A percentile compares a stretch with the other conserved stretches of the same genome.
phyloP scores from a whole-genome alignment of 805 yeast species.

The Nakazawaea wickerhamii region DNA sequence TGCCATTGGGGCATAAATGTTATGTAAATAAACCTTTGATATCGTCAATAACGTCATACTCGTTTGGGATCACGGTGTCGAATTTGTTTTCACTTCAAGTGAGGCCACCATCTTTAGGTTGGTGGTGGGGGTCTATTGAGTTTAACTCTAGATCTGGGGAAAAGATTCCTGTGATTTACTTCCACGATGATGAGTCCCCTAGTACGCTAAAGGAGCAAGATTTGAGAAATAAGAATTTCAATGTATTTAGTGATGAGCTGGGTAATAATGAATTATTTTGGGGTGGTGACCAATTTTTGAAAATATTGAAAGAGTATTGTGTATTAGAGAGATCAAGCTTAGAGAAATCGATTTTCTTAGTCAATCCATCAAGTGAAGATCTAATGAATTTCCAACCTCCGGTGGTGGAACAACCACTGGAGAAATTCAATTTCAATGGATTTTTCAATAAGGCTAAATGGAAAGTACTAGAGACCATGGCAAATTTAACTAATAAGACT shows the following conservation, averaged over 20 bases:
- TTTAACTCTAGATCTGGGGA: slow-evolving; percentile 63
- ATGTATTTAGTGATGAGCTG: slow-evolving; percentile 58
- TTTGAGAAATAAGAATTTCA: slow-evolving; percentile 57
- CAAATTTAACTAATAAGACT: slow-evolving; percentile 65
- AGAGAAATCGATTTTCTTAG: slow-evolving; percentile 66
- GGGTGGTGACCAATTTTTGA: slow-evolving; percentile 85
- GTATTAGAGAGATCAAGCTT: slow-evolving; percentile 63
- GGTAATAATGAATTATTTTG: slow-evolving; percentile 57
- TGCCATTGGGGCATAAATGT: background rate
- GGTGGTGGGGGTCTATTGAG: slow-evolving; percentile 89
- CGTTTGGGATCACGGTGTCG: slow-evolving; percentile 58
- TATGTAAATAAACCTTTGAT: slow-evolving; percentile 47
- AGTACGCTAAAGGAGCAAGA: slow-evolving; percentile 63
- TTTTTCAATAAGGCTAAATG: slow-evolving; percentile 70
- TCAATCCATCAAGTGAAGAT: slow-evolving; percentile 74
- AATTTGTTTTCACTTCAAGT: slow-evolving; percentile 75
- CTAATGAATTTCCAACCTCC: slow-evolving; percentile 51
- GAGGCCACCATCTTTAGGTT: slow-evolving; percentile 76
- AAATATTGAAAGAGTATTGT: slow-evolving; percentile 46
- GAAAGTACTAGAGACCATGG: slow-evolving; percentile 80
- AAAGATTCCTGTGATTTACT: slow-evolving; percentile 77
- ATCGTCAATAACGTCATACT: slow-evolving; percentile 53
- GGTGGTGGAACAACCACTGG: slow-evolving; percentile 30
- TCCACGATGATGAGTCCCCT: slow-evolving; percentile 85
- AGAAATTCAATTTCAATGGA: slow-evolving; percentile 31